phyloP scores from a whole-genome alignment of 2,329 filamentous ascomycete genomes.

The Neonectria ditissima region DNA sequence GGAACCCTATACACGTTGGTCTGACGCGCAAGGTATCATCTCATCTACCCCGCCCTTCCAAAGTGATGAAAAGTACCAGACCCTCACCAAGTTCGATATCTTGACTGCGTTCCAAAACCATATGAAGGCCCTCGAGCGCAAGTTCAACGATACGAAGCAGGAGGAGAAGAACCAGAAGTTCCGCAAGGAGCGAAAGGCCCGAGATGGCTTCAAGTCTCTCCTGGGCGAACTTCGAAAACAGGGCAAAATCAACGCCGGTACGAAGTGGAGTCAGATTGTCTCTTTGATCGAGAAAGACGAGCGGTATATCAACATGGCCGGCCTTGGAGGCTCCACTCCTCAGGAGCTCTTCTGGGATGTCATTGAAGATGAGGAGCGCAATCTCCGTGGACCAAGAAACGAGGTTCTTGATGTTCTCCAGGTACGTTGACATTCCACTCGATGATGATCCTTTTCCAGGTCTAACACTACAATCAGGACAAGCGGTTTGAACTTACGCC shows the following conservation, averaged over 20 bases:
- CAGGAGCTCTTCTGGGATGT: constrained; percentile 97
- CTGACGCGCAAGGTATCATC: constrained; percentile 86
- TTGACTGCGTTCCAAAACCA: constrained; percentile 94
- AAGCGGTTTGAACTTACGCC: constrained; percentile 90
- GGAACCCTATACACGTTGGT: constrained; percentile 95
- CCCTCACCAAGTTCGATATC: constrained; percentile 88
- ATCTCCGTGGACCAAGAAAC: constrained; percentile 83
- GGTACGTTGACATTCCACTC: constrained; percentile 63
- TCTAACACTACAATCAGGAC: constrained; percentile 67
- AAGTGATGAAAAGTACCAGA: constrained; percentile 85
- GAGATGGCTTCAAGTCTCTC: constrained; percentile 82
- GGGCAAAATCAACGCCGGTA: constrained; percentile 88
- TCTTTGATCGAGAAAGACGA: constrained; percentile 82
- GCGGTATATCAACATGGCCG: constrained; percentile 85
- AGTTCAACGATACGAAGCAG: constrained; percentile 91
- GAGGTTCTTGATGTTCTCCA: constrained; percentile 89
- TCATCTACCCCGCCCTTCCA: constrained; percentile 82
- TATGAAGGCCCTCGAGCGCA: constrained; percentile 90
- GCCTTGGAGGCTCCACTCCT: constrained; percentile 85
- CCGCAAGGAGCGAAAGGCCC: constrained; percentile 85
- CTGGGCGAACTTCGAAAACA: constrained; percentile 78
- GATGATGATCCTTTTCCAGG: background rate
- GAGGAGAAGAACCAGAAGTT: constrained; percentile 85
- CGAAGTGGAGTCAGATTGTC: constrained; percentile 88
- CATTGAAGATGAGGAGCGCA: constrained; percentile 91